phyloP scores from a whole-genome alignment of 495 filamentous ascomycete species.

The Neurospora intermedia region DNA sequence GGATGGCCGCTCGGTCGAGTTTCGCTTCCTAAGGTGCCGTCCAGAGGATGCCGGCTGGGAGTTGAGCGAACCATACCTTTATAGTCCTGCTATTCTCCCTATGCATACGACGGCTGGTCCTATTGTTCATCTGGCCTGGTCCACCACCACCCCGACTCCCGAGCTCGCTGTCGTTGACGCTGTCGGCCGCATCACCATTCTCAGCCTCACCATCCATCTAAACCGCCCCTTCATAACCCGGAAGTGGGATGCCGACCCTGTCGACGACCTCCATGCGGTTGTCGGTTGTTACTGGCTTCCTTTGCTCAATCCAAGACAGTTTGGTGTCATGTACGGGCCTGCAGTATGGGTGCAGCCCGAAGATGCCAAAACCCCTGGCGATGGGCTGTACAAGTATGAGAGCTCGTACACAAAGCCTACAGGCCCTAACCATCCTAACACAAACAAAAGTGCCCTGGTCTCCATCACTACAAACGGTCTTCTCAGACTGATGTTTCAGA shows the following conservation, averaged over 20 bases:
- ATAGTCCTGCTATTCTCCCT: conserved; percentile 24
- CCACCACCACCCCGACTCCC: conserved; percentile 48
- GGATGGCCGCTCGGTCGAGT: conserved; percentile 55
- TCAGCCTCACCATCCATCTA: conserved; percentile 48
- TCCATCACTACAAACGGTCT: conserved; percentile 59
- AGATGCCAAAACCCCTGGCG: not conserved
- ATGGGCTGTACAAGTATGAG: conserved; percentile 30
- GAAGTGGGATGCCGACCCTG: conserved; percentile 44
- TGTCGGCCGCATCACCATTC: conserved; percentile 60
- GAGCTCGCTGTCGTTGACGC: conserved; percentile 72
- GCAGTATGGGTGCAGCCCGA: conserved; percentile 32
- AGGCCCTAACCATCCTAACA: conserved; percentile 57
- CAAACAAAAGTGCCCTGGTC: conserved; percentile 55
- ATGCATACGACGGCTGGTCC: conserved; percentile 39
- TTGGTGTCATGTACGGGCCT: conserved; percentile 29
- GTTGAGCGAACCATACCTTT: conserved; percentile 51
- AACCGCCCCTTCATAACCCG: conserved; percentile 52
- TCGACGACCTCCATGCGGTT: conserved; percentile 63
- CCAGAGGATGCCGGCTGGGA: conserved; percentile 64
- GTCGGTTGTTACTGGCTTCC: conserved; percentile 80
- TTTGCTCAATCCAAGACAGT: conserved; percentile 33
- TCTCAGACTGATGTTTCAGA: conserved; percentile 54
- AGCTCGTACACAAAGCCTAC: conserved; percentile 40
- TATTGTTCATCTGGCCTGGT: conserved; percentile 72
- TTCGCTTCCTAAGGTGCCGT: conserved; percentile 61